Evolutionary conservation across 2,329 filamentous ascomycete species (phyloP).

Genomic region (Tothia fuscella): DNA sequence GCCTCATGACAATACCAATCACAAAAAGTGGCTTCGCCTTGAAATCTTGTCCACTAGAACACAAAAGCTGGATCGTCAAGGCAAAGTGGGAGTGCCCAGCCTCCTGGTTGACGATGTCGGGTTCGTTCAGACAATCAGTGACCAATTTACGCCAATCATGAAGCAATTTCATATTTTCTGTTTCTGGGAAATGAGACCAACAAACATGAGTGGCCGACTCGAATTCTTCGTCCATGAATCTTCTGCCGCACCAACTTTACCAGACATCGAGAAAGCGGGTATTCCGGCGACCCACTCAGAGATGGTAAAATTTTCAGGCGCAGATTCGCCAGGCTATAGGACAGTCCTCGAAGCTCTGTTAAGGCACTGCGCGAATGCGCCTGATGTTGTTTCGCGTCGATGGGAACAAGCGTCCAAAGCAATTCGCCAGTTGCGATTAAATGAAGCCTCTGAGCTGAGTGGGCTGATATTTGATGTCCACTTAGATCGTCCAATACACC

Average conservation of each 20-base stretch:
- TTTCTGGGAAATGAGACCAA: slow-evolving; percentile 14
- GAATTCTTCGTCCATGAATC: slow-evolving; percentile 13
- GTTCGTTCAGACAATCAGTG: slow-evolving; percentile 4
- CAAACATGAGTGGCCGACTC: slow-evolving; percentile 7
- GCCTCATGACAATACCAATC: slow-evolving; percentile 1
- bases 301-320: slow-evolving; percentile 15
- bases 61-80: not conserved
- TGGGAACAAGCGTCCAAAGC: slow-evolving; percentile 9
- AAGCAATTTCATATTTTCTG: slow-evolving; percentile 7
- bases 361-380: slow-evolving; percentile 12
- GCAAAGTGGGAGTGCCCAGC: not conserved
- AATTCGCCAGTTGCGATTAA: slow-evolving; percentile 8
- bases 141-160: slow-evolving; percentile 4
- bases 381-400: slow-evolving; percentile 10
- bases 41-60: not conserved
- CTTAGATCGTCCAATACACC: not conserved
- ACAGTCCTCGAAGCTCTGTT: slow-evolving; percentile 13
- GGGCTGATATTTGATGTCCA: slow-evolving; percentile 1
- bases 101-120: not conserved
- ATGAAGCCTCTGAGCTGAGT: slow-evolving; percentile 9
- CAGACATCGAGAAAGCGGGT: slow-evolving; percentile 13
- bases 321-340: slow-evolving; percentile 11
- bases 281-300: slow-evolving; percentile 13
- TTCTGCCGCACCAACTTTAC: slow-evolving; percentile 13
- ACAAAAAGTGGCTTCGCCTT: slow-evolving; percentile 4